Conservation (phyloP, 164 flowering plant genomes). For the Stephania japonica region DNA sequence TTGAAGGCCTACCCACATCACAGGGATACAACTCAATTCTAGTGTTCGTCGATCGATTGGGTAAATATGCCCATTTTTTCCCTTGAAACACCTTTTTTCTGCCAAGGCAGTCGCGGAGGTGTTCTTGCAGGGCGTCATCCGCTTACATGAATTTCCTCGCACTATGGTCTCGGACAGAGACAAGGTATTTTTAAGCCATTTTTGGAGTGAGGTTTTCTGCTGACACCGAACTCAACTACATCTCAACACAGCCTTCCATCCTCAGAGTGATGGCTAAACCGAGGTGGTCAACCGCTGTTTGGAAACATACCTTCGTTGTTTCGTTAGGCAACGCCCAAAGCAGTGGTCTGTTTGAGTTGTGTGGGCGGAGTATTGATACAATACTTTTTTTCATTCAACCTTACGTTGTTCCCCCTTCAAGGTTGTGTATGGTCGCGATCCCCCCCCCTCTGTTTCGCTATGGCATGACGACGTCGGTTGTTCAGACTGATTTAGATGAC, state of each 20-base stretch:
- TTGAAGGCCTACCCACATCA: neutral
- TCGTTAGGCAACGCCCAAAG: neutral
- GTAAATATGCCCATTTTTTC: too few species aligned
- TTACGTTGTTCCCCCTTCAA: neutral
- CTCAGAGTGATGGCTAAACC: neutral
- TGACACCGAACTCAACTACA: too few species aligned
- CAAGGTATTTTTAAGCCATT: too few species aligned
- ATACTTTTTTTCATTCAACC: neutral
- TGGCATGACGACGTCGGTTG: neutral
- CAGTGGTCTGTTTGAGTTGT: neutral
- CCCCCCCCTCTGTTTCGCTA: neutral
- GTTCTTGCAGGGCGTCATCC: neutral
- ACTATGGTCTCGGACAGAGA: too few species aligned
- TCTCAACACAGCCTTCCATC: too few species aligned
- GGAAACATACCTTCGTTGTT: neutral
- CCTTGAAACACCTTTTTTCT: neutral
- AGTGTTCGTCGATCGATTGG: too few species aligned
- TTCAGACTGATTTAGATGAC: neutral
- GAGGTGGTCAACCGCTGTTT: neutral
- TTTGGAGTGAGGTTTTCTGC: too few species aligned
- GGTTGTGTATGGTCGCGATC: neutral
- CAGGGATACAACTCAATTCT: neutral
- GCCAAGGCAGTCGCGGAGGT: neutral
- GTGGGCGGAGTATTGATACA: slow-evolving; percentile 1
- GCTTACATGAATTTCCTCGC: too few species aligned